Percentiles rank a stretch among this genome's conserved stretches.
Evolutionary conservation across 176 grass and related monocot species (phyloP).

Genomic region (Carex pumila): DNA sequence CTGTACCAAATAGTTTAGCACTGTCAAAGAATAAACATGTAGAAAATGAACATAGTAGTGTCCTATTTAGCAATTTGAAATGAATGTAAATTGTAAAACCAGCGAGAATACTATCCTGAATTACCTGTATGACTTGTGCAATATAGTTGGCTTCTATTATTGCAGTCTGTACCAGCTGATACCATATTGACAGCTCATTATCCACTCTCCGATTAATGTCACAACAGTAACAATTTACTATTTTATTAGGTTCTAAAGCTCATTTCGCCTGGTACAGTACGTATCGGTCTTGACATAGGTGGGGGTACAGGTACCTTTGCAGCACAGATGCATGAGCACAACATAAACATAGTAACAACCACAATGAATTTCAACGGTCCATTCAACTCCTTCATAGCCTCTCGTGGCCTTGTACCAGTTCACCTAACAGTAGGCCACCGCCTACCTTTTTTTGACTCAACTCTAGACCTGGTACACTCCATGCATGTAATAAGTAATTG

Average conservation of each 20-base stretch:
- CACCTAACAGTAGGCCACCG: constrained; percentile 29
- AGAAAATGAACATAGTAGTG: not conserved
- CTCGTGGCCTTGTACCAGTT: constrained; percentile 36
- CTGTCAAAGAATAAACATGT: not conserved
- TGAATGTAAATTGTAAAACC: not conserved
- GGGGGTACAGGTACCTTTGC: constrained; percentile 36
- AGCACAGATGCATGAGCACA: constrained; percentile 37
- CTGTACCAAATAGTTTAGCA: not conserved
- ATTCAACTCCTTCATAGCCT: constrained; percentile 53
- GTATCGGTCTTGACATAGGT: constrained; percentile 50
- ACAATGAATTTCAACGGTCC: constrained; percentile 50
- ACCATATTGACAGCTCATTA: not conserved
- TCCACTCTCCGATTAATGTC: not conserved
- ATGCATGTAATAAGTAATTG: constrained; percentile 33
- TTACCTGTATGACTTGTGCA: not conserved
- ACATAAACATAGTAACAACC: constrained; percentile 43
- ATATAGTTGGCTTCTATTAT: not conserved
- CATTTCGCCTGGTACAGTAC: not conserved
- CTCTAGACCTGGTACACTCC: constrained; percentile 41
- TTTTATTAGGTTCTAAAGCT: not conserved
- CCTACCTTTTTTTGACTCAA: constrained; percentile 42
- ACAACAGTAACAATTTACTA: not conserved
- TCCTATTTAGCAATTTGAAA: not conserved
- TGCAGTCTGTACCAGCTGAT: not conserved
- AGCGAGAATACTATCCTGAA: not conserved